phyloP scores from a whole-genome alignment of 192 early-diverging fungal species.

The Coemansia sp. region DNA sequence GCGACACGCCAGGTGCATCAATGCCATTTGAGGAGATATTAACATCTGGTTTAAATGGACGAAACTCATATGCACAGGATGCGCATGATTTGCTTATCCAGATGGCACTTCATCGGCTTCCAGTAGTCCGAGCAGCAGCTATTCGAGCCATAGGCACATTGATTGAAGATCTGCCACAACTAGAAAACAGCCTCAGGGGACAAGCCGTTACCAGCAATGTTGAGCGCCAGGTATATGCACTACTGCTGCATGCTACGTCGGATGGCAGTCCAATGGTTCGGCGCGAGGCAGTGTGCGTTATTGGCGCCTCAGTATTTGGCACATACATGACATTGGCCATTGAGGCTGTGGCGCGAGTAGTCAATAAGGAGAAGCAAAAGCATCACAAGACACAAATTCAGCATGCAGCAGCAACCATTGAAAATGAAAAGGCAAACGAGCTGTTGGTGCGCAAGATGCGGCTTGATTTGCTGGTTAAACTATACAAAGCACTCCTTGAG shows the following conservation, averaged over 20 bases:
- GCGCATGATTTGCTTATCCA: constrained; percentile 43
- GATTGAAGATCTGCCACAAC: constrained; percentile 57
- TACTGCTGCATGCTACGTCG: constrained; percentile 56
- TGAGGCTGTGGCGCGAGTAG: constrained; percentile 59
- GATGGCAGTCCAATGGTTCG: constrained; percentile 93
- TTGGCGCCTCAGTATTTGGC: constrained; percentile 74
- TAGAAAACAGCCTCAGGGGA: constrained; percentile 61
- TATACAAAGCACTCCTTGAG: constrained; percentile 83
- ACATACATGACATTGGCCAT: constrained; percentile 65
- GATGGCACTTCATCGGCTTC: constrained; percentile 39
- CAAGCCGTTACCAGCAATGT: constrained; percentile 68
- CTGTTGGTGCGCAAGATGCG: constrained; percentile 17
- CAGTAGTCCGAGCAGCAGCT: constrained; percentile 84
- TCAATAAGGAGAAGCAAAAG: constrained; percentile 48
- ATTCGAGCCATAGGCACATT: constrained; percentile 80
- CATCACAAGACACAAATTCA: background rate
- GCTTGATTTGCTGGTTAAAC: constrained; percentile 50
- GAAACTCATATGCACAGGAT: constrained; percentile 23
- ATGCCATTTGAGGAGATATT: constrained; percentile 36
- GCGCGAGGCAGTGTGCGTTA: constrained; percentile 75
- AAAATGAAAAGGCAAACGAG: constrained; percentile 15
- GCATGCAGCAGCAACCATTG: background rate
- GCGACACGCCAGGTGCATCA: background rate
- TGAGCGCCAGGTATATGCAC: constrained; percentile 64
- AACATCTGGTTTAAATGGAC: constrained; percentile 22